Conservation (phyloP, 352 stramenopile genomes). For the Pythium phragmiticola region DNA sequence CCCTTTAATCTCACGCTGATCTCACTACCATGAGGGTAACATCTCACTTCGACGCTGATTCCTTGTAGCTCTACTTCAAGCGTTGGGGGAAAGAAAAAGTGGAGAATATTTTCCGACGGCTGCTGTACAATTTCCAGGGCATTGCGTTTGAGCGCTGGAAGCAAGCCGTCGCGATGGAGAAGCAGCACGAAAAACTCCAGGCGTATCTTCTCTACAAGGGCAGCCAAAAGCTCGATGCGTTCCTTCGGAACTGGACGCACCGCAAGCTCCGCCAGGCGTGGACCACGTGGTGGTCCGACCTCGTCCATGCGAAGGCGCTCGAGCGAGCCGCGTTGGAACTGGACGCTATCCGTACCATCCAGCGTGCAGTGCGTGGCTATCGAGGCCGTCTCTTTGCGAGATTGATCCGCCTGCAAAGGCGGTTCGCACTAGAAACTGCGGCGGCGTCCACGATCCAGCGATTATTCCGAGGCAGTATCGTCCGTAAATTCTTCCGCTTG, state of each 20-base stretch:
- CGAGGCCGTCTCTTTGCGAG: conserved; percentile 42
- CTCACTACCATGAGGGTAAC: neutral
- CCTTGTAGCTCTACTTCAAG: conserved; percentile 66
- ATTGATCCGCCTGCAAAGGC: conserved; percentile 45
- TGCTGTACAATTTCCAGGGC: conserved; percentile 67
- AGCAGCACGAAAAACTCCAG: conserved; percentile 72
- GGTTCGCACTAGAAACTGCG: conserved; percentile 36
- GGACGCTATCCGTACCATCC: conserved; percentile 52
- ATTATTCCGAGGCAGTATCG: conserved; percentile 54
- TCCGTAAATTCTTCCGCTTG: conserved; percentile 59
- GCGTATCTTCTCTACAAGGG: conserved; percentile 79
- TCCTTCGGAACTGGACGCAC: conserved; percentile 68
- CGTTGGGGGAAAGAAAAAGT: conserved; percentile 78
- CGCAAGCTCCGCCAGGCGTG: conserved; percentile 65
- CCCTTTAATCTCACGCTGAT: no score
- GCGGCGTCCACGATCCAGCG: conserved; percentile 60
- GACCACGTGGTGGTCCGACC: conserved; percentile 63
- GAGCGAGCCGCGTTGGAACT: conserved; percentile 48
- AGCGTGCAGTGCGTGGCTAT: conserved; percentile 60
- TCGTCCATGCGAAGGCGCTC: conserved; percentile 51
- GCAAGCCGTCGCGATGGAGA: conserved; percentile 45
- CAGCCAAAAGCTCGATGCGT: conserved; percentile 69
- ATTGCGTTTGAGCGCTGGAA: conserved; percentile 66
- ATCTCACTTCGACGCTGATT: neutral
- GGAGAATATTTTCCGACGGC: conserved; percentile 65